Conservation (phyloP, 805 yeast genomes). For the Vanderwaltozyma tropicalis region DNA sequence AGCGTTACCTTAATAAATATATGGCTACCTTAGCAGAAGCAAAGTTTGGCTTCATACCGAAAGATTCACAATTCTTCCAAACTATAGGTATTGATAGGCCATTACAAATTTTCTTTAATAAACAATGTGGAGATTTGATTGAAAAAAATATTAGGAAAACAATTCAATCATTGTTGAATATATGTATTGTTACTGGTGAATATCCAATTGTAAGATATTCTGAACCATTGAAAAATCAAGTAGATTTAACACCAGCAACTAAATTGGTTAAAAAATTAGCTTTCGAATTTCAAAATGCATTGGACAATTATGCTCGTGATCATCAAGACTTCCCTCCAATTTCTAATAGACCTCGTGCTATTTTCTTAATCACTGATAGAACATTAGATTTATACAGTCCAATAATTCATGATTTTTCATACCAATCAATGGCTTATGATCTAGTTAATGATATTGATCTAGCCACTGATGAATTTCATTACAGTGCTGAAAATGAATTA, state of each 20-base stretch:
- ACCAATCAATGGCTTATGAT: conserved; percentile 89
- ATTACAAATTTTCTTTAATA: conserved; percentile 63
- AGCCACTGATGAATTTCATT: conserved; percentile 39
- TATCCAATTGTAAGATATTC: conserved; percentile 76
- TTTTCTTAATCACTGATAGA: conserved; percentile 71
- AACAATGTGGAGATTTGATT: conserved; percentile 50
- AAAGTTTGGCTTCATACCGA: conserved; percentile 46
- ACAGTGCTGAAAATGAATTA: conserved; percentile 45
- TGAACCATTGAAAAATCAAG: conserved; percentile 39
- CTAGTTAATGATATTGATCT: conserved; percentile 37
- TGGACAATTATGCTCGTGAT: conserved; percentile 66
- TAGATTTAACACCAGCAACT: conserved; percentile 43
- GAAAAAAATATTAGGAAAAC: conserved; percentile 46
- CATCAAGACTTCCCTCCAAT: conserved; percentile 56
- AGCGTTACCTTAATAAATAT: conserved; percentile 22
- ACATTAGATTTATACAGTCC: conserved; percentile 78
- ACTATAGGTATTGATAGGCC: conserved; percentile 55
- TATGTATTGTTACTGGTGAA: conserved; percentile 75
- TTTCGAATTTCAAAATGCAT: conserved; percentile 50
- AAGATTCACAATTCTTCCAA: conserved; percentile 56
- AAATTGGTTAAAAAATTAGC: conserved; percentile 64
- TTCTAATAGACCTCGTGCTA: conserved; percentile 54
- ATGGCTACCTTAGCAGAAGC: conserved; percentile 31
- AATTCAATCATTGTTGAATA: conserved; percentile 54
- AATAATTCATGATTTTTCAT: conserved; percentile 76